phyloP scores from a whole-genome alignment of 1,139 yeast genomes.

The Lodderomyces pseudojiufengensis region DNA sequence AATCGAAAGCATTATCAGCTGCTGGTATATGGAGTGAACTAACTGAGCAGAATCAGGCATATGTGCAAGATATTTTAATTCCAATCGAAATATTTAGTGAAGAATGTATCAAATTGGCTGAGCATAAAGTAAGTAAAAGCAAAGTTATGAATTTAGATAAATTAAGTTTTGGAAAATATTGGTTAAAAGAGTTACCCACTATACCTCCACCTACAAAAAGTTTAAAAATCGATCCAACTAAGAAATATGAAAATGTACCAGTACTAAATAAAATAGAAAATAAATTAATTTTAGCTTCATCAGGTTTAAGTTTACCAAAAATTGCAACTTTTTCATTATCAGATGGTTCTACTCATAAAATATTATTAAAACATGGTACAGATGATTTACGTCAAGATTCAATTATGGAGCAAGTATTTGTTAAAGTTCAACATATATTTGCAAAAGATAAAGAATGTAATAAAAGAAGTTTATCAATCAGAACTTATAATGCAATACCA shows the following conservation, averaged over 20 bases:
- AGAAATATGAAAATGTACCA: slow-evolving; percentile 49
- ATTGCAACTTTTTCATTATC: slow-evolving; percentile 54
- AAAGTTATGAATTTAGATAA: slow-evolving; percentile 34
- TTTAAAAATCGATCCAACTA: slow-evolving; percentile 38
- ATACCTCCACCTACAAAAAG: slow-evolving; percentile 71
- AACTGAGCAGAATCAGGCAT: slow-evolving; percentile 5
- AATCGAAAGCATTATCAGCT: slow-evolving; percentile 52
- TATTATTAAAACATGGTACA: slow-evolving; percentile 76
- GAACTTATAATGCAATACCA: slow-evolving; percentile 90
- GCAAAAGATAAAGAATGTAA: slow-evolving; percentile 53
- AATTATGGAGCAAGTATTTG: slow-evolving; percentile 96
- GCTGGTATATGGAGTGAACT: slow-evolving; percentile 39
- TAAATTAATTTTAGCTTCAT: slow-evolving; percentile 56
- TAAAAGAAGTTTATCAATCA: slow-evolving; percentile 52
- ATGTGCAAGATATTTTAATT: slow-evolving; percentile 16
- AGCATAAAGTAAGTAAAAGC: slow-evolving; percentile 36
- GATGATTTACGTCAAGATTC: slow-evolving; percentile 96
- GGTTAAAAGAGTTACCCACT: slow-evolving; percentile 50
- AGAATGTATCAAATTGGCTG: slow-evolving; percentile 51
- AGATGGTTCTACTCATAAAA: slow-evolving; percentile 55
- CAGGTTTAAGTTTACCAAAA: slow-evolving; percentile 87
- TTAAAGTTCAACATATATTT: slow-evolving; percentile 74
- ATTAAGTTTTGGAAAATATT: slow-evolving; percentile 43
- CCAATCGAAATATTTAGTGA: slow-evolving; percentile 51
- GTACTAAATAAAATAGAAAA: slow-evolving; percentile 43